These are phyloP conservation scores for Fusarium sp. DNA, from an alignment of 2,329 filamentous ascomycete genomes.

Conservation along the genomic window DNA sequence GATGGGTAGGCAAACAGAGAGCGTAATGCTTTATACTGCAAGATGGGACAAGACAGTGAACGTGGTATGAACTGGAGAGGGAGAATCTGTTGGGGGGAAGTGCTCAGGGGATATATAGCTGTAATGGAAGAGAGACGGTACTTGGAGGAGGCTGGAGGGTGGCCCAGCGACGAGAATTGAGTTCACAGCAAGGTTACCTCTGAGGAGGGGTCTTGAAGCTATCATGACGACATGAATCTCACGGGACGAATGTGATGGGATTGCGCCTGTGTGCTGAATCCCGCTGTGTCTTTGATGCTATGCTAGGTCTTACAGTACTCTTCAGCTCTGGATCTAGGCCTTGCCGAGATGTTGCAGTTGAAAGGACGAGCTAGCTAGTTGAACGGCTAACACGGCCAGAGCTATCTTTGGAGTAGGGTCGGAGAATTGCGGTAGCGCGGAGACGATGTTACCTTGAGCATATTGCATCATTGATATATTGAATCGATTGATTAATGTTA, in stretches of 20 bases:
- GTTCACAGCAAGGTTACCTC: conserved; percentile 16
- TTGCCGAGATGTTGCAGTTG: background rate
- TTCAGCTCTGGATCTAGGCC: background rate
- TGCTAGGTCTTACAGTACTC: conserved; percentile 2
- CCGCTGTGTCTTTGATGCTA: background rate
- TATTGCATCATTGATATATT: conserved; percentile 3
- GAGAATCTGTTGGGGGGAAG: background rate
- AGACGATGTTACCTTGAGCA: conserved; percentile 9
- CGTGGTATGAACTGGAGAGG: background rate
- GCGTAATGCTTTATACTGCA: background rate
- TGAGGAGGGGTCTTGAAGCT: background rate
- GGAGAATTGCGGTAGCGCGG: conserved; percentile 10
- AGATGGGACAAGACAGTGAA: background rate
- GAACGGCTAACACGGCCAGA: conserved; percentile 26
- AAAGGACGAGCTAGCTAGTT: background rate
- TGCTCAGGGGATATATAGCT: conserved; percentile 4
- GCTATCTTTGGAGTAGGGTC: conserved; percentile 9
- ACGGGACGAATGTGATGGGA: conserved; percentile 3
- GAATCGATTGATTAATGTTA: background rate
- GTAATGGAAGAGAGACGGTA: background rate
- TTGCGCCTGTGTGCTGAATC: background rate
- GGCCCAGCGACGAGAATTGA: conserved; percentile 13
- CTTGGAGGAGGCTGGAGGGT: background rate
- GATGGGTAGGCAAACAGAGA: background rate
- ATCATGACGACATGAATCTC: conserved; percentile 24